A percentile compares a stretch with the other conserved stretches of the same genome.
phyloP scores from a whole-genome alignment of 2,329 filamentous ascomycete species.

The Emergomyces africanus region DNA sequence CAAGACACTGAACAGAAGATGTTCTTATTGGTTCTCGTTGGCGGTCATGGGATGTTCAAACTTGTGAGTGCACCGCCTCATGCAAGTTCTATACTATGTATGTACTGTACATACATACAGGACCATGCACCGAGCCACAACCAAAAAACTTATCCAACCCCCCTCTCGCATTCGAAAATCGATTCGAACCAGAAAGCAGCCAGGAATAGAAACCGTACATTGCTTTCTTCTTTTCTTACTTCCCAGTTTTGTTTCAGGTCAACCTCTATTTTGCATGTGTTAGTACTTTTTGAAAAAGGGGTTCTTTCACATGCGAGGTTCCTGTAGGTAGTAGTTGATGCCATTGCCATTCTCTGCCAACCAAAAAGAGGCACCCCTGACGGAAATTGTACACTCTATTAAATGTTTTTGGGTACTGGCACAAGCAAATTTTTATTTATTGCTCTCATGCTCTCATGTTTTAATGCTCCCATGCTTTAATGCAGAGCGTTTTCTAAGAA shows the following conservation, averaged over 20 bases:
- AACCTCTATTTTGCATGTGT: not conserved
- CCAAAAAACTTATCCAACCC: not conserved
- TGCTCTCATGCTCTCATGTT: not conserved
- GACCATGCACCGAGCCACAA: conserved; percentile 2
- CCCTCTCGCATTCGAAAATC: not conserved
- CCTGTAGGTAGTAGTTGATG: too few relatives aligned
- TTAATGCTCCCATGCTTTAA: not conserved
- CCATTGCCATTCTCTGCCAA: not conserved
- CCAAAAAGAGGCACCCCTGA: not conserved
- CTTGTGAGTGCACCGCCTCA: not conserved
- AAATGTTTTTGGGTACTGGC: not conserved
- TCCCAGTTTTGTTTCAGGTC: not conserved
- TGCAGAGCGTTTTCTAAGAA: not conserved
- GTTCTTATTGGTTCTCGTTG: not conserved
- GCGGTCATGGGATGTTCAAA: not conserved
- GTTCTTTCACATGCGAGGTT: not conserved
- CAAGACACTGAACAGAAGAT: not conserved
- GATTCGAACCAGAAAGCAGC: not conserved
- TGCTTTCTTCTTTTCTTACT: not conserved
- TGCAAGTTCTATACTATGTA: not conserved
- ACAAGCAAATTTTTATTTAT: not conserved
- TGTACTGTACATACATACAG: too few relatives aligned
- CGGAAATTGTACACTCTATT: not conserved
- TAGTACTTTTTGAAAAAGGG: not conserved
- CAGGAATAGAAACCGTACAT: not conserved